phyloP scores from a whole-genome alignment of 352 stramenopile genomes.

The Phytopythium sindhum region DNA sequence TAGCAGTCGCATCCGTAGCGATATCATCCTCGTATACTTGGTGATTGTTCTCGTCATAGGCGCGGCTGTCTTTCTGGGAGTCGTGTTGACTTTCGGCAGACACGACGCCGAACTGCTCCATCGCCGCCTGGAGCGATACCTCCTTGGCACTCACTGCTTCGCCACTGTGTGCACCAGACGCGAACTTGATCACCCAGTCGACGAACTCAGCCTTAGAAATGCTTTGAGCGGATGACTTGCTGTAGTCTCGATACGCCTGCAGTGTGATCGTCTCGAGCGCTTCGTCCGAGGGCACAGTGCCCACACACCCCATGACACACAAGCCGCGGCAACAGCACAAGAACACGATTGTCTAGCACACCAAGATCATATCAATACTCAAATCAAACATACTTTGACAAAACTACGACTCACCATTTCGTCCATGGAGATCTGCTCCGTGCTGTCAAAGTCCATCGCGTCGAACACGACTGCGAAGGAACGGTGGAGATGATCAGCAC shows the following conservation, averaged over 20 bases:
- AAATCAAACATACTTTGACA: not conserved
- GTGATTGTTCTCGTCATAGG: not conserved
- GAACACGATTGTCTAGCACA: conserved; percentile 55
- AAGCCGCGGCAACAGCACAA: conserved; percentile 52
- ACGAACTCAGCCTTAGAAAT: conserved; percentile 64
- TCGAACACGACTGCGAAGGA: conserved; percentile 57
- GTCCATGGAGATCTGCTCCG: conserved; percentile 72
- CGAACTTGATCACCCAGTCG: conserved; percentile 44
- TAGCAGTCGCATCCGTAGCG: not conserved
- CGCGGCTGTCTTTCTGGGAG: not conserved
- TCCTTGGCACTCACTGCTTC: conserved; percentile 3
- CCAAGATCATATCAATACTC: not conserved
- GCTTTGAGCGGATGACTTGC: conserved; percentile 47
- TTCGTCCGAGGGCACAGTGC: conserved; percentile 47
- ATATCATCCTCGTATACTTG: not conserved
- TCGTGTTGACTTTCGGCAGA: conserved; percentile 3
- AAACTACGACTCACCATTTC: conserved; percentile 41
- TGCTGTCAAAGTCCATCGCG: conserved; percentile 71
- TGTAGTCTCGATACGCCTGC: conserved; percentile 54
- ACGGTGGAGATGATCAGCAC: not conserved
- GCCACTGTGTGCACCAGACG: not conserved
- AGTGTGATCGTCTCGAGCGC: conserved; percentile 53
- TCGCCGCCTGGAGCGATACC: conserved; percentile 21
- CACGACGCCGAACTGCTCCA: conserved; percentile 24
- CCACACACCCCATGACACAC: conserved; percentile 43